Evolutionary conservation across 2,329 filamentous ascomycete species (phyloP), one percentile per base, ranked within the genome.

Genomic region (Thermochaetoides dissita): DNA sequence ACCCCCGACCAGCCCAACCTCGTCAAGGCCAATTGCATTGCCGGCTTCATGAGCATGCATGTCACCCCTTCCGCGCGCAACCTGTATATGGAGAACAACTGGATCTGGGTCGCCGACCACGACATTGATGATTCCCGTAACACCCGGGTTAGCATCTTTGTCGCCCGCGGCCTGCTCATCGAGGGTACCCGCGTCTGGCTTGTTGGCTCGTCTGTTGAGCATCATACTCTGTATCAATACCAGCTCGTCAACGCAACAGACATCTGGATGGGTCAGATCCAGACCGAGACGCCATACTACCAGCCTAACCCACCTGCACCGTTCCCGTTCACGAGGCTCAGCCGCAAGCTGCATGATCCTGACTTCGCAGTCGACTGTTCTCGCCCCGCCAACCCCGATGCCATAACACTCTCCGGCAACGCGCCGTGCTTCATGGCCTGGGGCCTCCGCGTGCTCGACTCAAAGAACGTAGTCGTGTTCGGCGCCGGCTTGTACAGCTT

Each of bases 241-340:
- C 72, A 81, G 52, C 62, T 80, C 43, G 62, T 60, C 46, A 63
- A 66, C 43, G 72, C 77, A 1, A 64, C 67, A 50, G 68, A 79
- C 53, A 62, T 79, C 51, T 76, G 70, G 58, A 68, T 69, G 55
- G 73, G 72, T 40, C 65, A 74, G 56, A 71, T 79, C 46, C 77
- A 81, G 55, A 76, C 77, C 38, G 77, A 82, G 57, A 77, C 76
- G 3, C 74, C 78, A 2, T 82, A 82, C 61, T 81, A 71, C 60
- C 76, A 80, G 60, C 69, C 72, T 24, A 70, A 68, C 47, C 76
- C 77, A 0, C 58, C 63, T 39, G 72, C 76, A 0, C 62, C 63
- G 2, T 54, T 60, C 4, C 76, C 72, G 2, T 80, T 79, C 61
- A 48, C 57, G 2, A 49, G 59, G 1, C 59, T 64, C 12, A 34